phyloP scores from a whole-genome alignment of 208 protist species.

The Trypanosoma lewisi region DNA sequence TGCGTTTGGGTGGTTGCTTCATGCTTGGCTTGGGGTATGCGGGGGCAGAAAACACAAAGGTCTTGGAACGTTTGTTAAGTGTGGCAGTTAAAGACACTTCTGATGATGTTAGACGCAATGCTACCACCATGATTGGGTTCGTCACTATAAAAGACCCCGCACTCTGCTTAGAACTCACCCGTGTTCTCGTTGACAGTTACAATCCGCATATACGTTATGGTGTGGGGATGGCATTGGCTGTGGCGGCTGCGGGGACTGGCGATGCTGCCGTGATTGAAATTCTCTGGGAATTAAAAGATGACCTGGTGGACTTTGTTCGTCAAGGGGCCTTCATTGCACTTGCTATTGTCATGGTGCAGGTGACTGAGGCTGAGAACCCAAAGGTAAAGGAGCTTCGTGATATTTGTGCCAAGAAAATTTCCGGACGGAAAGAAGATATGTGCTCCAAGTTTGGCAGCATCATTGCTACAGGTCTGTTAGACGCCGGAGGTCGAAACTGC shows the following conservation, averaged over 20 bases:
- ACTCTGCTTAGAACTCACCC: constrained; percentile 84
- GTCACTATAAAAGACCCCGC: constrained; percentile 95
- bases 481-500: constrained; percentile 97
- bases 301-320: constrained; percentile 97
- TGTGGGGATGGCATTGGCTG: constrained; percentile 96
- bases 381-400: constrained; percentile 89
- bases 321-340: constrained; percentile 97
- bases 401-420: constrained; percentile 62
- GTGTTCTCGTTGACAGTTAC: constrained; percentile 94
- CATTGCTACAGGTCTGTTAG: constrained; percentile 95
- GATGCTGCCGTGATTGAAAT: constrained; percentile 91
- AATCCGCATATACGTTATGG: constrained; percentile 99
- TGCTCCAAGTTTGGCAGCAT: constrained; percentile 98
- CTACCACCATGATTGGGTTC: constrained; percentile 98
- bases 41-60: constrained; percentile 94
- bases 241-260: constrained; percentile 97
- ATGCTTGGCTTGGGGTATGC: constrained; percentile 97
- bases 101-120: constrained; percentile 98
- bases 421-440: constrained; percentile 93
- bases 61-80: constrained; percentile 95
- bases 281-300: constrained; percentile 93
- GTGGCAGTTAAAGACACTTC: constrained; percentile 97
- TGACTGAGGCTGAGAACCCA: constrained; percentile 84
- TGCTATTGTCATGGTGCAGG: constrained; percentile 96
- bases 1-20: constrained; percentile 97